These are phyloP conservation scores for Lophium mytilinum DNA, from an alignment of 495 filamentous ascomycete species.

Conservation along the genomic window DNA sequence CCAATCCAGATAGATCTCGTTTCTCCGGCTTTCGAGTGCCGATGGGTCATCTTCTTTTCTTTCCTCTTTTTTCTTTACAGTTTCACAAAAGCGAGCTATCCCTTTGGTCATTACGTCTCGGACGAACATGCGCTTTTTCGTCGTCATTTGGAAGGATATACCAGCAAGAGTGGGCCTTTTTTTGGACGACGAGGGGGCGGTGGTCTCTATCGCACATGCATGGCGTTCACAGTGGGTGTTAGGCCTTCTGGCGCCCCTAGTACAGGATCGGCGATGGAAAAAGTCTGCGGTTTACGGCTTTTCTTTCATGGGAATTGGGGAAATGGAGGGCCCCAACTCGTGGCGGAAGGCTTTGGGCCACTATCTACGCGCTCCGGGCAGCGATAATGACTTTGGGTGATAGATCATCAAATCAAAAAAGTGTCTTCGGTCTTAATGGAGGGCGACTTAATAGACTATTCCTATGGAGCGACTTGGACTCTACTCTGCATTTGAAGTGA, in stretches of 20 bases:
- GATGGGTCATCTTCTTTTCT: conserved; percentile 23
- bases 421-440: conserved; percentile 12
- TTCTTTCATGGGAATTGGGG: conserved; percentile 3
- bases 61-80: background rate
- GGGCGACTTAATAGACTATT: conserved; percentile 23
- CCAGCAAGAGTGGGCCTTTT: conserved; percentile 10
- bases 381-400: conserved; percentile 21
- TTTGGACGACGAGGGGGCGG: conserved; percentile 20
- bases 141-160: conserved; percentile 12
- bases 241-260: conserved; percentile 14
- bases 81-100: conserved; percentile 20
- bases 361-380: conserved; percentile 19
- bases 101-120: conserved; percentile 19
- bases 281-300: conserved; percentile 9
- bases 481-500: too few relatives aligned
- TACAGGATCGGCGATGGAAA: conserved; percentile 15
- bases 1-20: conserved; percentile 24
- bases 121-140: conserved; percentile 19
- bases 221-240: conserved; percentile 22
- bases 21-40: conserved; percentile 26
- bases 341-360: conserved; percentile 18
- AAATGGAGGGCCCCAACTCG: conserved; percentile 3
- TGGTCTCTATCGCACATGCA: conserved; percentile 25
- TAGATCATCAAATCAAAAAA: conserved; percentile 26
- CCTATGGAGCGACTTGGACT: background rate